Base-by-base conservation (phyloP, 768 basidiomycete genomes). In the Mycena pura region DNA sequence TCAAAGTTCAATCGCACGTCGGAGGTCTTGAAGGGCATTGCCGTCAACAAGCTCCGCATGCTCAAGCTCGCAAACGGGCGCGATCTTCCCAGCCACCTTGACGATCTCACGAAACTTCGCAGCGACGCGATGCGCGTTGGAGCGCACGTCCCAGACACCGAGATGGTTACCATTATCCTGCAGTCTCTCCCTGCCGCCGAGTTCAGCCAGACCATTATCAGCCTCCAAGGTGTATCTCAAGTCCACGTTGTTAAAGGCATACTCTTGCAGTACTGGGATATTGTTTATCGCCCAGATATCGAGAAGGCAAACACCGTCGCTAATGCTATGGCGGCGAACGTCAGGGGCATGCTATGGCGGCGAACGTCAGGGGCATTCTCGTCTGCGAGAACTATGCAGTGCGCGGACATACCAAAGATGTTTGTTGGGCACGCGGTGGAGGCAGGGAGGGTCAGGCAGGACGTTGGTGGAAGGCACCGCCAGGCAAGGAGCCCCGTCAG, bases 371-470 rank as follows among this genome's bases (percentile, higher is more conserved):
- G 1, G 10, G n/a, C n/a, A n/a, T n/a, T n/a, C n/a, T 47, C n/a
- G 9, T 19, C 19, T 62, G 61, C 40, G 6, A 5, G 0, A 57
- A 57, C 31, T 57, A 44, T 25, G 6, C 19, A 4, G 22, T 22
- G 3, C 19, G 7, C 0, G 49, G 49, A 8, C 62, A 63, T 24
- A 22, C 49, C 1, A 52, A 52, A 27, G 55, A 57, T 4, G 25
- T 19, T 10, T 63, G 62, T 38, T 63, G 49, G 47, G 49, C 49
- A 2, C 43, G 3, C 0, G 62, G 62, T 5, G 62, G 62, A 10
- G 62, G 62, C 13, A 44, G 41, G 34, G 62, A 63, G 32, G 62
- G 62, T 6, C 56, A 57, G 9, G 62, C 49, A 6, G 43, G 34
- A 19, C 17, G 7, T 5, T 38, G 62, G 24, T 63, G 56, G 62